These are phyloP conservation scores for Scheffersomyces lignosus DNA, from an alignment of 805 yeast species.

Conservation along the genomic window DNA sequence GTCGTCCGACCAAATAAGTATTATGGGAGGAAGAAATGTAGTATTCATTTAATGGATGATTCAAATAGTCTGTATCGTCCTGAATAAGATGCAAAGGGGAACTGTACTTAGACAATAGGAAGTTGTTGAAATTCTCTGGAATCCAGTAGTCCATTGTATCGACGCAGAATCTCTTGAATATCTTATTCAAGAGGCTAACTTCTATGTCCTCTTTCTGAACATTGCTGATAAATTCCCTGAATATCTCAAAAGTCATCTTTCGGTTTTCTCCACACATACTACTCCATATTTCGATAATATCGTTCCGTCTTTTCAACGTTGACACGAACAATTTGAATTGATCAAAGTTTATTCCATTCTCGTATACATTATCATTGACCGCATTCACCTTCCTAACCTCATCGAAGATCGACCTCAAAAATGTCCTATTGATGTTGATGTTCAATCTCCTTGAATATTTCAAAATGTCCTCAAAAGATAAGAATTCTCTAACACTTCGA, in stretches of 20 bases:
- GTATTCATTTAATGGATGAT: conserved; percentile 76
- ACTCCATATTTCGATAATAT: conserved; percentile 54
- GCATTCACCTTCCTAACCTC: conserved; percentile 30
- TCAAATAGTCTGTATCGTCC: conserved; percentile 19
- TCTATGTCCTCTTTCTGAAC: conserved; percentile 49
- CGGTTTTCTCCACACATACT: conserved; percentile 18
- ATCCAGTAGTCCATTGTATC: conserved; percentile 17
- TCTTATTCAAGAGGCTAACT: conserved; percentile 23
- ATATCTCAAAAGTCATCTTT: conserved; percentile 21
- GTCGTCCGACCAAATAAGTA: conserved; percentile 86
- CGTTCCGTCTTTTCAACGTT: conserved; percentile 63
- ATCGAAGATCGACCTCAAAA: conserved; percentile 51
- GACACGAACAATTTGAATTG: conserved; percentile 78
- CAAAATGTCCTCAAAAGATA: conserved; percentile 67
- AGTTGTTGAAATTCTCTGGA: conserved; percentile 26
- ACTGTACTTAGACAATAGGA: conserved; percentile 30
- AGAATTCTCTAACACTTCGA: conserved; percentile 24
- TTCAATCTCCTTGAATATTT: conserved; percentile 67
- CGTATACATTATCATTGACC: conserved; percentile 39
- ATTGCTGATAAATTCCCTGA: conserved; percentile 40
- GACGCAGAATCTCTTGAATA: conserved; percentile 26
- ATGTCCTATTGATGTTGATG: conserved; percentile 62
- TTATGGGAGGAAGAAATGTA: conserved; percentile 93
- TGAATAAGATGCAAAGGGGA: conserved; percentile 13
- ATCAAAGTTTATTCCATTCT: conserved; percentile 53